A percentile compares a stretch with the other conserved stretches of the same genome.
Evolutionary conservation across 495 filamentous ascomycete genomes (phyloP).

Genomic region (Parathielavia appendiculata): DNA sequence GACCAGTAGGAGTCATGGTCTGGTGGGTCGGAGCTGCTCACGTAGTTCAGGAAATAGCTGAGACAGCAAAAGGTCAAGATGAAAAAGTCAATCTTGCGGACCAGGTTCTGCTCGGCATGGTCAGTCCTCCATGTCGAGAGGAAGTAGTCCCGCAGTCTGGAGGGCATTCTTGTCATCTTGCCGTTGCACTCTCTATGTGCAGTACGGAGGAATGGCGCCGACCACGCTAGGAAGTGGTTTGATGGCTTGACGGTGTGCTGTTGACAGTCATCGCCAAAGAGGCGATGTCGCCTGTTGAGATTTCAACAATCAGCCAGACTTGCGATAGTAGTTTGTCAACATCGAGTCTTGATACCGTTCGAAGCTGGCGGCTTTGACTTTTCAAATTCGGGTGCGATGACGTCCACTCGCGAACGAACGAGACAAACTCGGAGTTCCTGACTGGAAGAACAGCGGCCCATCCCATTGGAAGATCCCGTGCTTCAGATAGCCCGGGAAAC

Average conservation of each 20-base stretch:
- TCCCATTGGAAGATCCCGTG: no score
- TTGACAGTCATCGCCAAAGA: no score
- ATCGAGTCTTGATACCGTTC: neutral
- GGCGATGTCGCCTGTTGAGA: no score
- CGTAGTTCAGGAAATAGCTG: conserved; percentile 50
- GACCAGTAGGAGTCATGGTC: no score
- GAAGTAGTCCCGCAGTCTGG: conserved; percentile 12
- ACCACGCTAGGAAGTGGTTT: neutral
- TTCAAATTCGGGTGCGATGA: neutral
- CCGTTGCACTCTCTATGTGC: no score
- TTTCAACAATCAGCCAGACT: no score
- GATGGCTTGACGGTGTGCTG: neutral
- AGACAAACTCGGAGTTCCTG: neutral
- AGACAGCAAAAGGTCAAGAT: conserved; percentile 62
- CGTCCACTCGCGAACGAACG: neutral
- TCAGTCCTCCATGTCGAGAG: neutral
- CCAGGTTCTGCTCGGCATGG: conserved; percentile 42
- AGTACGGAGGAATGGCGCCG: neutral
- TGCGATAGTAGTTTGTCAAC: no score
- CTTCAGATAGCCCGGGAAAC: no score
- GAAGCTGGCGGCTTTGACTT: neutral
- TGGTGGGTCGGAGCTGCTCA: conserved; percentile 18
- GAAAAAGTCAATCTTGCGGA: conserved; percentile 60
- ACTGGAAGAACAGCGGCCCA: no score
- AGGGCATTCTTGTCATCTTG: neutral